A percentile compares a stretch with the other conserved stretches of the same genome.
Evolutionary conservation across 768 basidiomycete genomes (phyloP).

Genomic region (Phaeolepiota aurea): DNA sequence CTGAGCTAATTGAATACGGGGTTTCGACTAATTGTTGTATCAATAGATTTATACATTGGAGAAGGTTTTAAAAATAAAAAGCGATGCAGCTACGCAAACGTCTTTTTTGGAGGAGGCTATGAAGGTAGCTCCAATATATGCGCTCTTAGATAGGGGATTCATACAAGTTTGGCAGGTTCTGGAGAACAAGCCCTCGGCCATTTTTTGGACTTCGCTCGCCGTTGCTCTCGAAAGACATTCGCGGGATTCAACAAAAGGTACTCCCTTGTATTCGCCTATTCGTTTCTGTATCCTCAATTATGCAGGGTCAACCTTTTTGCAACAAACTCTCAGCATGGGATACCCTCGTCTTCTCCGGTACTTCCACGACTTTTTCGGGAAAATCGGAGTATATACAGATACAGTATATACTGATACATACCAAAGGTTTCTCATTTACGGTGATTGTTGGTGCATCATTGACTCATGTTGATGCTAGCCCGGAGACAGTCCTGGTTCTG

Average conservation of each 20-base stretch:
- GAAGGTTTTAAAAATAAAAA: conserved; percentile 86
- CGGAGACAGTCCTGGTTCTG: conserved; percentile 86
- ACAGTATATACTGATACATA: conserved; percentile 78
- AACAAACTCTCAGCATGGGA: conserved; percentile 78
- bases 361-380: conserved; percentile 95
- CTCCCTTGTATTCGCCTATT: conserved; percentile 5
- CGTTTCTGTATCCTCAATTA: neutral
- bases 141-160: neutral
- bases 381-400: conserved; percentile 92
- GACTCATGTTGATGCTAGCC: conserved; percentile 33
- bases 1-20: neutral
- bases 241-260: conserved; percentile 76
- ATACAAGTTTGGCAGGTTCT: conserved; percentile 40
- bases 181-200: conserved; percentile 86
- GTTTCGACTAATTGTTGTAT: conserved; percentile 1
- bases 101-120: conserved; percentile 90
- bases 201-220: conserved; percentile 83
- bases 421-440: conserved; percentile 50
- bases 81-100: conserved; percentile 65
- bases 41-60: conserved; percentile 87
- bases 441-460: neutral
- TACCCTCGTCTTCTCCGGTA: conserved; percentile 85
- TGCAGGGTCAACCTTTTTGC: conserved; percentile 83
- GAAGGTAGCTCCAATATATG: conserved; percentile 52
- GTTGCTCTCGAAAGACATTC: conserved; percentile 76